A percentile compares a stretch with the other conserved stretches of the same genome.
phyloP scores from a whole-genome alignment of 331 rosid genomes.

The Erythrophleum ivorense region DNA sequence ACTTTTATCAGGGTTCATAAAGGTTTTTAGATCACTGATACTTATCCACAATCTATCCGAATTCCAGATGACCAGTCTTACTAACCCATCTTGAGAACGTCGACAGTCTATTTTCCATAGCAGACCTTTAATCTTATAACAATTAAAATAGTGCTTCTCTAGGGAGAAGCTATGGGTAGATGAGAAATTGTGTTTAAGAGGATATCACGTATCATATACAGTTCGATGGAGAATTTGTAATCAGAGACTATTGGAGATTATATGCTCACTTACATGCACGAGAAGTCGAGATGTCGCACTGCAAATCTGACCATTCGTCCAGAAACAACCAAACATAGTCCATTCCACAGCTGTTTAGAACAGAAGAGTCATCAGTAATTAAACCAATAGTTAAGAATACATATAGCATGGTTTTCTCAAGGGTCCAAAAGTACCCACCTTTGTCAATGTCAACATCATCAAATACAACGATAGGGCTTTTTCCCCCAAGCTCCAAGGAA shows the following conservation, averaged over 20 bases:
- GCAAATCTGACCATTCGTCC: conserved; percentile 81
- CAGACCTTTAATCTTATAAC: too few species aligned
- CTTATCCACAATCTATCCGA: too few species aligned
- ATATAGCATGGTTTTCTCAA: neutral
- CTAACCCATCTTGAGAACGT: too few species aligned
- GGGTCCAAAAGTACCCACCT: conserved; percentile 49
- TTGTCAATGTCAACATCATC: conserved; percentile 76
- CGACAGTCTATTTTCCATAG: too few species aligned
- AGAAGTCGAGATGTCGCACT: conserved; percentile 75
- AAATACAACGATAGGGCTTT: conserved; percentile 65
- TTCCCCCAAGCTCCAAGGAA: conserved; percentile 72
- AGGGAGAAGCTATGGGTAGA: too few species aligned
- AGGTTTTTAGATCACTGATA: too few species aligned
- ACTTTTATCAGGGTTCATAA: too few species aligned
- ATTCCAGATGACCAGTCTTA: too few species aligned
- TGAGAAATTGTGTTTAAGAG: too few species aligned
- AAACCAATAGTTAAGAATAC: neutral
- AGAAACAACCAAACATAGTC: too few species aligned
- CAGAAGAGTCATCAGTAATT: conserved; percentile 19
- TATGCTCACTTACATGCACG: conserved; percentile 54
- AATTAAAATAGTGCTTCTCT: too few species aligned
- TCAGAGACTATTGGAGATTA: neutral
- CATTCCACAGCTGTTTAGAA: conserved; percentile 65
- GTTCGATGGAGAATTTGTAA: neutral
- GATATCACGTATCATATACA: neutral